Base-by-base conservation (phyloP, 768 basidiomycete species). In the Tulasnella calospora region DNA sequence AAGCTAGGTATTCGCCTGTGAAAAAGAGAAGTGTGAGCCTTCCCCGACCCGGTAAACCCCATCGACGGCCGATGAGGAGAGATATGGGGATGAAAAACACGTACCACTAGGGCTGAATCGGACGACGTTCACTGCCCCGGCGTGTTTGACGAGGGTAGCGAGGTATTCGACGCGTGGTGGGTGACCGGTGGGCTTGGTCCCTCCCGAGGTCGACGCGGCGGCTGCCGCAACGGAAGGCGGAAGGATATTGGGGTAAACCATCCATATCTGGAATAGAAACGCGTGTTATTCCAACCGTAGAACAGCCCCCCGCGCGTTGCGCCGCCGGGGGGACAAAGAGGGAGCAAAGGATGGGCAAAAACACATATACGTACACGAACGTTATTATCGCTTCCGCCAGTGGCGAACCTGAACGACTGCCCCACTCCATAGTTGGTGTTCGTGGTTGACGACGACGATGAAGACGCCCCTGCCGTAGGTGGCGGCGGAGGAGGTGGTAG, bases 351-450 rank as follows among this genome's bases (percentile, higher is more conserved):
- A 27, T 30, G 71, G 19, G 36, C 13, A 72, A 72, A 40, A 46
- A 27, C 33, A 27, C 36, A 27, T 72, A 72, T 46, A 72, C 71
- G 38, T 40, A 72, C 71, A 36, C 71, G 71, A 72, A 91, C 95
- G 86, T 96, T 92, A 82, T 96, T 98, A 83, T 99, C 98, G 83
- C 97, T 97, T 70, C 98, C 98, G 17, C 91, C 95, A 0, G 98
- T 98, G 0, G 96, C 98, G 27, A 99, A 87, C 81, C 93, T 89
- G 86, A 98, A 98, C n/a, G 90, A 85, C 86, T 94, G 92, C 27
- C 87, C 86, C 12, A 89, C 88, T 83, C 88, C 93, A 80, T 85
- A 76, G 67, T 46, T 72, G 30, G 67, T 78, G 35, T 47, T 44
- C 0, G 33, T 67, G 30, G 61, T 19, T 17, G 61, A 67, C 30